Percentiles rank a stretch among this genome's conserved stretches.
Conservation (phyloP, 169 alveolate species). For the Cryptosporidium ryanae region DNA sequence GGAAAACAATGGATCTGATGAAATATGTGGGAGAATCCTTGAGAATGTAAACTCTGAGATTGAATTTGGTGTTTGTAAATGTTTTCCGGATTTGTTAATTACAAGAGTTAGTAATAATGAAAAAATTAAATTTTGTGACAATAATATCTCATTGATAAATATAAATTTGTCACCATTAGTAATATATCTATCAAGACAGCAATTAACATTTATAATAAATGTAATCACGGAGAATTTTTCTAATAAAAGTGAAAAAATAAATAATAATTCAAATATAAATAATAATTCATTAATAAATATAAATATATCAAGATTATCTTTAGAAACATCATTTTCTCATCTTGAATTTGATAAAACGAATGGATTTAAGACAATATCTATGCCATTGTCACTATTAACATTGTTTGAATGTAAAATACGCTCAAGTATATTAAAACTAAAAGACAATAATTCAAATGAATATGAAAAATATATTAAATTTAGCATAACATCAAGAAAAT, state of each 20-base stretch:
- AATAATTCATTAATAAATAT: slow-evolving; percentile 8
- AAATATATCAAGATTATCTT: slow-evolving; percentile 14
- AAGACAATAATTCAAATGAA: neutral
- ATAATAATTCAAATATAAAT: neutral
- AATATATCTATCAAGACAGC: slow-evolving; percentile 52
- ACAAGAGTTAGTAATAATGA: slow-evolving; percentile 1
- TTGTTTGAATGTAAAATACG: slow-evolving; percentile 36
- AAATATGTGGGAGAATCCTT: slow-evolving; percentile 35
- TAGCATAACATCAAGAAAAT: slow-evolving; percentile 35
- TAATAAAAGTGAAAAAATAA: neutral
- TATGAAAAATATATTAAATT: slow-evolving; percentile 14
- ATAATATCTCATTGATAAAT: slow-evolving; percentile 2
- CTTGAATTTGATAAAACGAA: neutral
- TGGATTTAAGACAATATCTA: neutral
- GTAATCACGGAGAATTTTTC: slow-evolving; percentile 27
- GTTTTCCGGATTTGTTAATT: slow-evolving; percentile 32
- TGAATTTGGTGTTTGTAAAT: neutral
- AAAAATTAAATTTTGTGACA: neutral
- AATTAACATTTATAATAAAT: slow-evolving; percentile 37
- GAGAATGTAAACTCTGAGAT: slow-evolving; percentile 25
- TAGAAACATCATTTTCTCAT: slow-evolving; percentile 70
- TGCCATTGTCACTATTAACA: slow-evolving; percentile 25
- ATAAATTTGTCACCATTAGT: slow-evolving; percentile 43
- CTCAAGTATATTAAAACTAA: neutral
- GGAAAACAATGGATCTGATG: slow-evolving; percentile 41